These are phyloP conservation scores for Camellia lanceoleosa DNA, from an alignment of 148 eudicot genomes.

Conservation along the genomic window DNA sequence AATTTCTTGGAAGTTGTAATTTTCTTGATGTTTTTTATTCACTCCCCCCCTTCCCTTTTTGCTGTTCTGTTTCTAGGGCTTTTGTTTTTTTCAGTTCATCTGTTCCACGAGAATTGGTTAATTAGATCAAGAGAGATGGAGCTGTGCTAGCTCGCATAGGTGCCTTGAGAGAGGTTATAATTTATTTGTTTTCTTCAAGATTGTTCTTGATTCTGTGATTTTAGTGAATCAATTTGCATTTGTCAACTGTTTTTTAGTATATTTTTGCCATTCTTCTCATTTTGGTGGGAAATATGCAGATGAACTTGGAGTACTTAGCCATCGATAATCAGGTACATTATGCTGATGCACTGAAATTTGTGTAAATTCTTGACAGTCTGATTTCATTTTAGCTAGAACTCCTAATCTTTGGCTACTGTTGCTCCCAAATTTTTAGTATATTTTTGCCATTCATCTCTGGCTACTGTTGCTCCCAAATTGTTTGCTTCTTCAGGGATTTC, in stretches of 20 bases:
- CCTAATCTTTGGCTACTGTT: too few relatives aligned
- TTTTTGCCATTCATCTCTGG: background rate
- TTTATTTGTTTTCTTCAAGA: slow-evolving; percentile 1
- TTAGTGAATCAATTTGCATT: slow-evolving; percentile 7
- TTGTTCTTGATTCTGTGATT: slow-evolving; percentile 11
- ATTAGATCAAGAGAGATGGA: slow-evolving; percentile 62
- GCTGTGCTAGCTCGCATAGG: slow-evolving; percentile 68
- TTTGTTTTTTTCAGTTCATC: slow-evolving; percentile 92
- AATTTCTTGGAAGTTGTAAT: slow-evolving; percentile 2
- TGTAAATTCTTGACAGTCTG: background rate
- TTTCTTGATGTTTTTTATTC: slow-evolving; percentile 8
- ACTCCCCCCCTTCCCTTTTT: background rate
- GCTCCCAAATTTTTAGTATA: too few relatives aligned
- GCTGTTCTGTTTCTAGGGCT: slow-evolving; percentile 52
- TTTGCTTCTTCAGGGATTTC: background rate
- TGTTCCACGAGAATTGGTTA: slow-evolving; percentile 63
- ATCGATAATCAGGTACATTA: slow-evolving; percentile 82
- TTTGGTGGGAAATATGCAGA: slow-evolving; percentile 53
- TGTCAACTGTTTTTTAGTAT: slow-evolving; percentile 10
- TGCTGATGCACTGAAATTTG: slow-evolving; percentile 7
- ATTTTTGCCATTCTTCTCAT: slow-evolving; percentile 16
- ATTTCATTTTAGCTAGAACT: slow-evolving; percentile 9
- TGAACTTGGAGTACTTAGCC: slow-evolving; percentile 96
- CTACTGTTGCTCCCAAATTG: slow-evolving; percentile 1
- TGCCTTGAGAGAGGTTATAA: slow-evolving; percentile 82